Base-by-base conservation (phyloP, 495 filamentous ascomycete species). In the Penicillium canescens region DNA sequence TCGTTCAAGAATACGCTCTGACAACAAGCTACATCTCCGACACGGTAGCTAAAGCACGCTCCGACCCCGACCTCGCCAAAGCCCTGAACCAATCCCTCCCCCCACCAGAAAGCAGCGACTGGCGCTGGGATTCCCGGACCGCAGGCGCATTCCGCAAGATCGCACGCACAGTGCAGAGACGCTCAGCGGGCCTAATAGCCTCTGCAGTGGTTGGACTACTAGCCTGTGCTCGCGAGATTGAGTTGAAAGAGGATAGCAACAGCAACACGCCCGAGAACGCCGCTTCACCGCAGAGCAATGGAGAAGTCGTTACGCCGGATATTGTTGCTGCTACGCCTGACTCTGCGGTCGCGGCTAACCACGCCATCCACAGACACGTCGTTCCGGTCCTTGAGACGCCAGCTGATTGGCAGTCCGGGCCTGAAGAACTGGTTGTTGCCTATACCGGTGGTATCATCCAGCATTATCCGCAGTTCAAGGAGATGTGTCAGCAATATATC, bases 361-460 rank as follows among this genome's bases (percentile, higher is more conserved):
- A 62, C 42, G 61, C 46, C 24, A 37, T 51, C 14, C 66, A 66
- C 11, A 70, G 69, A 1, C 74, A 70, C n/a, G 71, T 78, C 37
- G 75, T 78, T n/a, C 75, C 75, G 11, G 72, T 78, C 13, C 51
- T 78, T 1, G 64, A 72, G 8, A 57, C 62, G 0, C 68, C 73
- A 12, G 63, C 62, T 9, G 73, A 75, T 46, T 77, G 74, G 74
- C 70, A 78, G 45, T 77, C 72, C 5, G 73, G 74, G 9, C 76
- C 76, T 4, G 77, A 87, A 38, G 85, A 90, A 57, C 67, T 92
- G 42, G 82, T 87, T 5, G 84, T 92, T 10, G 88, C 88, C 5
- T 91, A 88, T 56, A 90, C 89, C 0, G 89, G 89, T 7, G 87
- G 88, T 16, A 89, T 87, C 54, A 91, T 91, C 44, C 82, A 86